Base-by-base conservation (phyloP, 2,329 filamentous ascomycete genomes). In the Pseudocercospora vitis region DNA sequence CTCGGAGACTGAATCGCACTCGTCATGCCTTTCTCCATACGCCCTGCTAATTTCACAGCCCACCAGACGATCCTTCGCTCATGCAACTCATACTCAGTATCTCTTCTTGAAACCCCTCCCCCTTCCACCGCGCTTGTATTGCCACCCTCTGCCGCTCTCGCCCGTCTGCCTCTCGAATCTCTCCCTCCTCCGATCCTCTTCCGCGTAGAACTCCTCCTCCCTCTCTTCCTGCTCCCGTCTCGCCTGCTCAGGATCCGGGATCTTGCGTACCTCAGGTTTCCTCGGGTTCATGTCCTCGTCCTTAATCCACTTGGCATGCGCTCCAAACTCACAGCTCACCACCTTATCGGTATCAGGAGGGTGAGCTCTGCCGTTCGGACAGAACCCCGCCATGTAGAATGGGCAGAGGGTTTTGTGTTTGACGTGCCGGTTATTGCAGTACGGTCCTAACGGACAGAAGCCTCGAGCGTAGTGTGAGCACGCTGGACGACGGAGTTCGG, bases 371-470 rank as follows among this genome's bases (percentile, higher is more conserved):
- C 86, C 92, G 51, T 95, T 88, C 0, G 94, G 94, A 70, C 94
- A 99, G 76, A 99, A 99, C 1, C 94, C 94, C 6, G 90, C 90
- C 12, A 97, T 77, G 69, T 95, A 99, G 70, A 87, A 96, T 1
- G 79, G 79, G 69, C 94, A 99, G 5, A 96, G 71, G 60, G 81
- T 85, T 28, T 69, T 65, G 59, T 88, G 85, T 55, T 91, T 83
- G 52, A 95, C 86, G 73, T 99, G 94, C 63, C 91, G 88, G 74
- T 96, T 91, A 19, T 87, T 84, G 73, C 94, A 99, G 55, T 82
- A 75, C 1, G 91, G 91, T 0, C 94, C 94, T 7, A 97, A 80
- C 14, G 90, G 89, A 67, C 94, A 99, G 76, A 97, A 97, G 2
- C 94, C 94, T 63, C 87, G 85, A 58, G 96, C 91, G 76, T 96